A percentile compares a stretch with the other conserved stretches of the same genome.
Conservation (phyloP, 2,329 filamentous ascomycete species). For the Sarocladium strictum region DNA sequence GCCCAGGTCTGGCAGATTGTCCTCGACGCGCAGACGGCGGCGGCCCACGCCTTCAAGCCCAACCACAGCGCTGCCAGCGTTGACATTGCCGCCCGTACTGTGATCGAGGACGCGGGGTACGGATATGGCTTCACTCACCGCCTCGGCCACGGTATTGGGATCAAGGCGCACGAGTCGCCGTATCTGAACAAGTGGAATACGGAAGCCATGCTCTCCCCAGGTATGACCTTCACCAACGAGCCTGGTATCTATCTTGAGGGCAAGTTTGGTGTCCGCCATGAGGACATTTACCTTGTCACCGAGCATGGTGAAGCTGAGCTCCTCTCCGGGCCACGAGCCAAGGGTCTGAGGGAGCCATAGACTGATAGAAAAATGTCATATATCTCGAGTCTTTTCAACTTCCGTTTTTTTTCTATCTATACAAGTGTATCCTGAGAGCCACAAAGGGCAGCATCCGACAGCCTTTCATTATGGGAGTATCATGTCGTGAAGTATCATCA, state of each 20-base stretch:
- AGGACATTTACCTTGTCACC: conserved; percentile 54
- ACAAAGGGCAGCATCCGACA: not conserved
- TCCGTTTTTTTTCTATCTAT: too few species aligned
- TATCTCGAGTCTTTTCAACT: too few species aligned
- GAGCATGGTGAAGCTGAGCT: conserved; percentile 41
- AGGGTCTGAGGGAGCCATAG: conserved; percentile 3
- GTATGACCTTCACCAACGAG: conserved; percentile 60
- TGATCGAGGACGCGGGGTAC: conserved; percentile 54
- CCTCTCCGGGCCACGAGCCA: conserved; percentile 25
- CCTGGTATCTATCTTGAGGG: conserved; percentile 56
- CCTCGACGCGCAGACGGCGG: conserved; percentile 54
- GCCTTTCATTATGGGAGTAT: too few species aligned
- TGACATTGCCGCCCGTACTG: conserved; percentile 51
- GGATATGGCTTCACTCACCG: conserved; percentile 55
- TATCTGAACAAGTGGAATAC: conserved; percentile 59
- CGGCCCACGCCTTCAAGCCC: conserved; percentile 41
- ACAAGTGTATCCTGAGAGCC: too few species aligned
- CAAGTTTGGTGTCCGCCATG: conserved; percentile 56
- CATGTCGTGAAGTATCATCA: not conserved
- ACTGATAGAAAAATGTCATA: not conserved
- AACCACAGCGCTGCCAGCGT: conserved; percentile 52
- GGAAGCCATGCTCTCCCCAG: conserved; percentile 37
- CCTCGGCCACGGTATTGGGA: conserved; percentile 58
- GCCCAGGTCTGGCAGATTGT: conserved; percentile 54
- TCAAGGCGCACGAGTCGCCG: conserved; percentile 60